These are phyloP conservation scores for Fusarium sp. DNA, from an alignment of 2,329 filamentous ascomycete genomes.

Conservation along the genomic window DNA sequence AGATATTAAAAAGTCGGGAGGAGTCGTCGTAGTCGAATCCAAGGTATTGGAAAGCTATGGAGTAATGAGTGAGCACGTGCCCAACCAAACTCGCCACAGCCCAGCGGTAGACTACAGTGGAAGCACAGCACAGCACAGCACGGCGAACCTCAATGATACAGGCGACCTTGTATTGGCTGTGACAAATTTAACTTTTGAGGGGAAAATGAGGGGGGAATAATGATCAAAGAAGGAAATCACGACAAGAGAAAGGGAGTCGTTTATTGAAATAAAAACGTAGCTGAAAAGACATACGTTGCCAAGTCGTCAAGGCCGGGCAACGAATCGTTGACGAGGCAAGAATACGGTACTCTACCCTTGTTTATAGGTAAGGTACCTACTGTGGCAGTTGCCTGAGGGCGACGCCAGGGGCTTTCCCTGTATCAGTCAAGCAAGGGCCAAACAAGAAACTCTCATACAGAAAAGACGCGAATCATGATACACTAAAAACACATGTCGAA, in stretches of 20 bases:
- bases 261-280: not conserved
- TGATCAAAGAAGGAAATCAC: not conserved
- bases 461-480: not conserved
- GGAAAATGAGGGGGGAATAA: constrained; percentile 4
- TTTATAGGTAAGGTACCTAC: not conserved
- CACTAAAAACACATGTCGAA: not conserved
- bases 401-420: constrained; percentile 9
- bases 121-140: not conserved
- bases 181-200: not conserved
- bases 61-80: constrained; percentile 34
- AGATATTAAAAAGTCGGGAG: constrained; percentile 12
- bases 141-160: not conserved
- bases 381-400: constrained; percentile 26
- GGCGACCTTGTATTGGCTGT: constrained; percentile 22
- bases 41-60: constrained; percentile 4
- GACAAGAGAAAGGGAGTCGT: not conserved
- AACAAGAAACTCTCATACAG: not conserved
- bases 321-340: constrained; percentile 27
- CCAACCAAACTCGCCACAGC: constrained; percentile 35
- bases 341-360: constrained; percentile 35
- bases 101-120: constrained; percentile 1
- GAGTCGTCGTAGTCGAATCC: constrained; percentile 7
- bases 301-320: constrained; percentile 36
- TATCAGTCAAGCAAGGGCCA: constrained; percentile 13
- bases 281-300: constrained; percentile 23